Percentiles rank a stretch among this genome's conserved stretches.
phyloP scores from a whole-genome alignment of 176 grass and related monocot genomes.

The Cymbopogon citratus region DNA sequence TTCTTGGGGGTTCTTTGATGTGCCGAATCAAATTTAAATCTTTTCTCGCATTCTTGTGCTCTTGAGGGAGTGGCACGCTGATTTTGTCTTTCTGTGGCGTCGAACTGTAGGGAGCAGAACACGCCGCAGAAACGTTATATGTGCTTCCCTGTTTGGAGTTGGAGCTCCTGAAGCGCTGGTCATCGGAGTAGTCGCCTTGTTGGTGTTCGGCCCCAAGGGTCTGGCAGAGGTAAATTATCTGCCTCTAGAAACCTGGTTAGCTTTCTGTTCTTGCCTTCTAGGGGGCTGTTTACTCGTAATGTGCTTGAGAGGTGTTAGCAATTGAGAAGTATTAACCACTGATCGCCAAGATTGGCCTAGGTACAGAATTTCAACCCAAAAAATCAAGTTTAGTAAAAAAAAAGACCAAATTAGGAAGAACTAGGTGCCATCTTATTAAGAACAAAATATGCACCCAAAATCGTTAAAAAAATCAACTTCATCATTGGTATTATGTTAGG shows the following conservation, averaged over 20 bases:
- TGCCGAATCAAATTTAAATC: not conserved
- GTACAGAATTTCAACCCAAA: not conserved
- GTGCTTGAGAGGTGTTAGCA: not conserved
- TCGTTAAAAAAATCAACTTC: not conserved
- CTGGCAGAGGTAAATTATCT: constrained; percentile 71
- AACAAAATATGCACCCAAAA: not conserved
- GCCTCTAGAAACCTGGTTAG: not conserved
- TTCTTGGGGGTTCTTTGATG: not conserved
- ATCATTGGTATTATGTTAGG: not conserved
- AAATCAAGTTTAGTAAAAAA: not conserved
- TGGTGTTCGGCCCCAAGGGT: constrained; percentile 95
- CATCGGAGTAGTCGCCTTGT: constrained; percentile 90
- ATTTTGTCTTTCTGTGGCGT: not conserved
- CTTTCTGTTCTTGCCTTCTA: not conserved
- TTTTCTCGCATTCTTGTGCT: not conserved
- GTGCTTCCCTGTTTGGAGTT: constrained; percentile 93
- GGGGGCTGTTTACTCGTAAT: not conserved
- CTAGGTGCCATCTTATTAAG: not conserved
- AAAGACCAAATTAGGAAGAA: too few relatives aligned
- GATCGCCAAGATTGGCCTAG: not conserved
- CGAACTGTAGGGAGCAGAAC: constrained; percentile 45
- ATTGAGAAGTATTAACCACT: not conserved
- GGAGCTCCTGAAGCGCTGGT: constrained; percentile 91
- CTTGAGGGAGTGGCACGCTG: not conserved
- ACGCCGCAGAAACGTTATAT: constrained; percentile 44